Base-by-base conservation (phyloP, 2,329 filamentous ascomycete genomes). In the Nigrospora sphaerica region DNA sequence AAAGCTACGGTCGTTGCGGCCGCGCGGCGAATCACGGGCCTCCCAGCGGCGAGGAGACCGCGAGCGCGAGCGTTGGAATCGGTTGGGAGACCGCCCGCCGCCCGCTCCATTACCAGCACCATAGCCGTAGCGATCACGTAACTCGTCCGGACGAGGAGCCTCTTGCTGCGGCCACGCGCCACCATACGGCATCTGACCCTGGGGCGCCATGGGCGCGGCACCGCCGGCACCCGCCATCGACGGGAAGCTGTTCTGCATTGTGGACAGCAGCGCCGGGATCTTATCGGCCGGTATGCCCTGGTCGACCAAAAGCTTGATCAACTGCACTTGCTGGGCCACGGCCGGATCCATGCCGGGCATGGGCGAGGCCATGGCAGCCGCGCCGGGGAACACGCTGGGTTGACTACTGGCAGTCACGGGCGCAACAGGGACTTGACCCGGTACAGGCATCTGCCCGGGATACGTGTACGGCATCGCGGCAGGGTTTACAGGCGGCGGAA, bases 251-350 rank as follows among this genome's bases (percentile, higher is more conserved):
- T 62, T 63, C 56, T 74, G 70, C 58, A 83, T 69, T 54, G 71
- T 71, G 51, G 78, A 72, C 56, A 85, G 72, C 49, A 79, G 65
- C 44, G 68, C 67, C 10, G 75, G 81, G 67, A 88, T 89, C 65
- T 91, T 85, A 50, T 93, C 88, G 64, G 86, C 75, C 3, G 86
- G 78, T 23, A 93, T 73, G 41, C 88, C 88, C 63, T 88, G 85
- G 32, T 85, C 81, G 48, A 83, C 77, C 46, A 95, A 74, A 12
- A 86, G 75, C 66, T 90, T 86, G 57, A 95, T 78, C 52, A 93
- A 68, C 63, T 85, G 72, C 46, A 91, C 72, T 60, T 90, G 86
- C 61, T 86, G 78, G 54, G 87, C 81, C 47, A 86, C 70, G 52
- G 77, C 80, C 51, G 68, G 68, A 53, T 77, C 73, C 61, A 76